Evolutionary conservation across 1,139 yeast species (phyloP).

Genomic region (Fermentozyma sake): DNA sequence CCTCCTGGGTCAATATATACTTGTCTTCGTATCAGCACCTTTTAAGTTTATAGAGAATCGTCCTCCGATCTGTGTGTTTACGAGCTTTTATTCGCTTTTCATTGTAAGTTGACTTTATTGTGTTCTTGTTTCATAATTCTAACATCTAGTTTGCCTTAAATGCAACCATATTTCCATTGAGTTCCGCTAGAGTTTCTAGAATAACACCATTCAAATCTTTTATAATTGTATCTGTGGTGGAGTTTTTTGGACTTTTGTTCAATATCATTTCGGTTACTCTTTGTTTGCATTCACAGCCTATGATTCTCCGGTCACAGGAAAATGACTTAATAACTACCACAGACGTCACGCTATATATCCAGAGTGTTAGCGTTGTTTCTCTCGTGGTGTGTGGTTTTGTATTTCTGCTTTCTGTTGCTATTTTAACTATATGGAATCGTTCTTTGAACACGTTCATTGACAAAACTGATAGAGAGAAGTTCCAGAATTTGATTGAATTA

Average conservation of each 20-base stretch:
- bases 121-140: too few relatives aligned
- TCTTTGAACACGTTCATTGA: conserved; percentile 15
- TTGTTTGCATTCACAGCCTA: conserved; percentile 17
- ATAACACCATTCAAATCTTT: conserved; percentile 13
- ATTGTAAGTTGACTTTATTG: conserved; percentile 29
- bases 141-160: conserved; percentile 20
- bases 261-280: conserved; percentile 16
- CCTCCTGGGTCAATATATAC: conserved; percentile 34
- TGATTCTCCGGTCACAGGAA: conserved; percentile 28
- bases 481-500: too few relatives aligned
- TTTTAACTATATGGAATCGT: conserved; percentile 7
- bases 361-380: conserved; percentile 9
- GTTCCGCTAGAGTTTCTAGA: conserved; percentile 18
- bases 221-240: conserved; percentile 12
- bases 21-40: conserved; percentile 38
- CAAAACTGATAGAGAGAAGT: conserved; percentile 18
- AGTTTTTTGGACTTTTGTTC: conserved; percentile 18
- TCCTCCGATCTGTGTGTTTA: conserved; percentile 28
- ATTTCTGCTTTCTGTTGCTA: conserved; percentile 6
- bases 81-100: conserved; percentile 22
- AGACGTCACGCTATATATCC: conserved; percentile 25
- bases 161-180: conserved; percentile 18
- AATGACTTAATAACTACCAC: conserved; percentile 11
- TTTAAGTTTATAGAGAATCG: conserved; percentile 39
- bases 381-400: conserved; percentile 9